A percentile compares a stretch with the other conserved stretches of the same genome.
Conservation (phyloP, 805 yeast genomes). For the Candida jianshihensis region DNA sequence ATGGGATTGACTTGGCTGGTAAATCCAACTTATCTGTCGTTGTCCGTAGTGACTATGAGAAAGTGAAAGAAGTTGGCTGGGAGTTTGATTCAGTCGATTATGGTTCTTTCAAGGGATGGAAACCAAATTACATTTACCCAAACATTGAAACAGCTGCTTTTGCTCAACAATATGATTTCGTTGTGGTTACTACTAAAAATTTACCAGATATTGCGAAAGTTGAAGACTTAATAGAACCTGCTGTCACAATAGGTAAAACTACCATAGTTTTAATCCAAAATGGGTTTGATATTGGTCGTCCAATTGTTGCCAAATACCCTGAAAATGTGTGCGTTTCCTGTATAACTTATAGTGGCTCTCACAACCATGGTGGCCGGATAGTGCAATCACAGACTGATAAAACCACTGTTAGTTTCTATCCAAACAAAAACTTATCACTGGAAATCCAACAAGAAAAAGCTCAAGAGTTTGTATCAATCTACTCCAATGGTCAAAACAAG, state of each 20-base stretch:
- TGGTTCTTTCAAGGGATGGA: conserved; percentile 48
- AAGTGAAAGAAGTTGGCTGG: conserved; percentile 46
- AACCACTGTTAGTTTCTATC: background rate
- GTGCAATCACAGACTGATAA: conserved; percentile 44
- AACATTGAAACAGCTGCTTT: conserved; percentile 40
- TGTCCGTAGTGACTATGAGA: conserved; percentile 57
- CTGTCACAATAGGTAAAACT: conserved; percentile 37
- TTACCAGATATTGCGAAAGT: conserved; percentile 57
- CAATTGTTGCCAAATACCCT: conserved; percentile 45
- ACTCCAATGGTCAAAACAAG: conserved; percentile 34
- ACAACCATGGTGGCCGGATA: conserved; percentile 42
- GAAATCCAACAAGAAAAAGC: conserved; percentile 30
- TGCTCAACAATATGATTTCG: conserved; percentile 39
- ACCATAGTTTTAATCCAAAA: conserved; percentile 56
- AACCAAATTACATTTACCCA: conserved; percentile 46
- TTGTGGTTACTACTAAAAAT: conserved; percentile 56
- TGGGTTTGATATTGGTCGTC: conserved; percentile 59
- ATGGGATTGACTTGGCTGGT: conserved; percentile 45
- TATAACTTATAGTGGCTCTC: conserved; percentile 56
- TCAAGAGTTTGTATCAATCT: conserved; percentile 32
- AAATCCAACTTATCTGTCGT: conserved; percentile 51
- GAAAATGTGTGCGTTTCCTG: conserved; percentile 48
- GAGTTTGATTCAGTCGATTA: conserved; percentile 55
- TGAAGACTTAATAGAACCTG: conserved; percentile 45
- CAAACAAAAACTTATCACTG: conserved; percentile 25